Base-by-base conservation (phyloP, 768 basidiomycete genomes). In the Termitomyces sp. region DNA sequence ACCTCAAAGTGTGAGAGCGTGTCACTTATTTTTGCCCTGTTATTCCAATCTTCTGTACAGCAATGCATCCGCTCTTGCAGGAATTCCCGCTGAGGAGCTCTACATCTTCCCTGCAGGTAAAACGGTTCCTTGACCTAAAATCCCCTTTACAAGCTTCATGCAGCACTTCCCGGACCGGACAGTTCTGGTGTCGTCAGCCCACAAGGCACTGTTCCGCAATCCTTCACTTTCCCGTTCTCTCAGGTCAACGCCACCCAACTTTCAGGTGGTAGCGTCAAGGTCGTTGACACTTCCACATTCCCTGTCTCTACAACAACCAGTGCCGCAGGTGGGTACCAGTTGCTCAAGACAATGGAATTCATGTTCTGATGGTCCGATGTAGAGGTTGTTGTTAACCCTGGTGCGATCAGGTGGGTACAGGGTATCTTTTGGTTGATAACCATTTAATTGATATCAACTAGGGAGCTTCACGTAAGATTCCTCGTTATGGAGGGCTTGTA, bases 321-420 rank as follows among this genome's bases (percentile, higher is more conserved):
- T 12, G 80, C 75, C 3, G 84, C 81, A 17, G 66, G 66, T 65
- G 51, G 19, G 61, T 44, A 19, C 4, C 10, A 17, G 40, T 30
- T 35, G 8, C 30, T 30, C 19, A 23, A 30, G 17, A 35, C 44
- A 14, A n/a, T n/a, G 41, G 5, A 10, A 8, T 37, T n/a, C 4
- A 40, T 0, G 17, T 19, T n/a, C 27, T 48, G 11, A 57, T 34
- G 11, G 23, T 28, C 12, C 16, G 16, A 4, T 46, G 2, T 23
- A 67, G 81, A 84, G 65, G 78, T 86, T 10, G 80, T 76, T 12
- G 77, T 86, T 17, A 74, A 80, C 48, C 80, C 81, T 11, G 83
- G 83, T 43, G 81, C 76, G 44, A 79, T 84, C 61, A 71, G 82
- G 79, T 74, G 56, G 46, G 66, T 56, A 8, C 41, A 21, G 37